A percentile compares a stretch with the other conserved stretches of the same genome.
Evolutionary conservation across 1,139 yeast genomes (phyloP).

Genomic region (Maudiozyma humilis): DNA sequence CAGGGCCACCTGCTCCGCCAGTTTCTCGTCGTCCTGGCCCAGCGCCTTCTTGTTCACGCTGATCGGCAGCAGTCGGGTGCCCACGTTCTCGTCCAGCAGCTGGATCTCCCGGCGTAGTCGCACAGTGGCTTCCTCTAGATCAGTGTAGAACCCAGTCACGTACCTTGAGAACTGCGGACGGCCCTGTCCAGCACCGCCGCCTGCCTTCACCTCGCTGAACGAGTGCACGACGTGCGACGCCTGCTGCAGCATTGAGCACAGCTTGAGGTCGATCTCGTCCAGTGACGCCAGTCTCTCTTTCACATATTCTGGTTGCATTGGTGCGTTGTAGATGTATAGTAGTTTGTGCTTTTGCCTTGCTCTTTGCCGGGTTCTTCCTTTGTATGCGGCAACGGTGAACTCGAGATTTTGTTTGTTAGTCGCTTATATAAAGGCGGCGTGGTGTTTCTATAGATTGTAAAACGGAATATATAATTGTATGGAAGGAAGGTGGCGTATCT

Average conservation of each 20-base stretch:
- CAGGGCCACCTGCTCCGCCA: conserved; percentile 22
- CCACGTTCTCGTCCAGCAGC: conserved; percentile 27
- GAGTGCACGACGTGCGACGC: conserved; percentile 36
- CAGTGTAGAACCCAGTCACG: conserved; percentile 22
- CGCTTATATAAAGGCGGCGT: too few relatives aligned
- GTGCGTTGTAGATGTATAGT: too few relatives aligned
- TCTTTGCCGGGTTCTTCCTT: too few relatives aligned
- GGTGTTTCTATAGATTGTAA: too few relatives aligned
- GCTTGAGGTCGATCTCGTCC: conserved; percentile 34
- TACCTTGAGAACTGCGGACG: conserved; percentile 27
- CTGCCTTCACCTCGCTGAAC: conserved; percentile 26
- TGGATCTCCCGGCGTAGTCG: conserved; percentile 24
- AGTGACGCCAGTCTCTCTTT: conserved; percentile 34
- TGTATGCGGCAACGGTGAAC: too few relatives aligned
- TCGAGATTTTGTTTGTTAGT: too few relatives aligned
- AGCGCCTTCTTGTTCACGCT: conserved; percentile 26
- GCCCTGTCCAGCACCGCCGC: conserved; percentile 23
- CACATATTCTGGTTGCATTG: conserved; percentile 32
- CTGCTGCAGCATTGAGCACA: conserved; percentile 34
- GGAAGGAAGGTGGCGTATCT: neutral
- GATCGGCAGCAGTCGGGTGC: conserved; percentile 27
- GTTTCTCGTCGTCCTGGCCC: conserved; percentile 30
- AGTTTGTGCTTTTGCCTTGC: too few relatives aligned
- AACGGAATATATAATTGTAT: neutral
- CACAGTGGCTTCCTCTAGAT: conserved; percentile 20